Evolutionary conservation across 2,329 filamentous ascomycete species (phyloP).

Genomic region (Phoma herbarum): DNA sequence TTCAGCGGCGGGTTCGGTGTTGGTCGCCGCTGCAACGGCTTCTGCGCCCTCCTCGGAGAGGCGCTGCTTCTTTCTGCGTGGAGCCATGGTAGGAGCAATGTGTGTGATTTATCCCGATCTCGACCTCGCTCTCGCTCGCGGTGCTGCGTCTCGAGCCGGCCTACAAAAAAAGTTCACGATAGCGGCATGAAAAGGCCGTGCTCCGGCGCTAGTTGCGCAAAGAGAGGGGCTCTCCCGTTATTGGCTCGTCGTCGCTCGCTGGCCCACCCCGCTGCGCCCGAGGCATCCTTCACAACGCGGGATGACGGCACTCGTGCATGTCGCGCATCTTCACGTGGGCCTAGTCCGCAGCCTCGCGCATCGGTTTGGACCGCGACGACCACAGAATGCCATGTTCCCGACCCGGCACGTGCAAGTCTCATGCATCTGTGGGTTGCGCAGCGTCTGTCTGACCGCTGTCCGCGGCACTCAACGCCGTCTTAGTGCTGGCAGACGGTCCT

Average conservation of each 20-base stretch:
- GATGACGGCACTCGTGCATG: conserved; percentile 20
- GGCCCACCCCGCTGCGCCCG: conserved; percentile 3
- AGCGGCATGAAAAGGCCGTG: neutral
- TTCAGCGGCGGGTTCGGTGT: conserved; percentile 7
- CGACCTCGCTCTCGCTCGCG: no score
- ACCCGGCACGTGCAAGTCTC: conserved; percentile 14
- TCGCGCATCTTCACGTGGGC: conserved; percentile 20
- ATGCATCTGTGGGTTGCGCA: conserved; percentile 21
- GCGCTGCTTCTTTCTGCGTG: conserved; percentile 53
- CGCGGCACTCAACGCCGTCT: conserved; percentile 13
- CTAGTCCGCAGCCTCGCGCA: conserved; percentile 16
- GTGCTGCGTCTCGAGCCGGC: neutral
- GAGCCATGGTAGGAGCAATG: conserved; percentile 43
- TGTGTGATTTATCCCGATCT: neutral
- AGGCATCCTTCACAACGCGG: conserved; percentile 17
- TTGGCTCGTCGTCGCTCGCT: conserved; percentile 3
- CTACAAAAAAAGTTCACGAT: conserved; percentile 1
- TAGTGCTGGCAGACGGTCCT: conserved; percentile 16
- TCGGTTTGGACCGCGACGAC: conserved; percentile 8
- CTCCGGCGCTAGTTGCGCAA: conserved; percentile 11
- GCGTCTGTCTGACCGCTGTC: conserved; percentile 15
- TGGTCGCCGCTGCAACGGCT: neutral
- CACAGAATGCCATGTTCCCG: conserved; percentile 7
- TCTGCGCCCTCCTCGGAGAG: conserved; percentile 49
- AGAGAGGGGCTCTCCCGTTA: conserved; percentile 19